Evolutionary conservation across 139 green algal species (phyloP).

Genomic region (Chlamydomonas incerta): DNA sequence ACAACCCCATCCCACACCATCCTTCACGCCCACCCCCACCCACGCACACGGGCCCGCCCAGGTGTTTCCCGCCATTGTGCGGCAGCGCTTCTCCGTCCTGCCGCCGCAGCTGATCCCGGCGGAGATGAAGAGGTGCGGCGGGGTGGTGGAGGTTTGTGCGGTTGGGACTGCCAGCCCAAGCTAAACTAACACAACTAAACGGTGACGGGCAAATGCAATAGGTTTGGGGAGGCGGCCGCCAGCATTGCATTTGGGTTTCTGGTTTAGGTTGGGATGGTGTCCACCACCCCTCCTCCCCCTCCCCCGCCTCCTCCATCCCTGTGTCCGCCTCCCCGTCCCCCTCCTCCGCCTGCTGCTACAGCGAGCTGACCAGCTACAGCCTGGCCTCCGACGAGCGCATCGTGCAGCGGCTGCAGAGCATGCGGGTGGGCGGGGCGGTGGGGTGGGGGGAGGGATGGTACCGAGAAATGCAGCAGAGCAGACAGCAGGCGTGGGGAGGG

Average conservation of each 20-base stretch:
- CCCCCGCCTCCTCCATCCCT: not conserved
- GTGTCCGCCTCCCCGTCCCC: not conserved
- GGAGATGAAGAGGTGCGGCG: not conserved
- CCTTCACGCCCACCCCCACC: no score
- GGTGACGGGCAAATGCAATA: no score
- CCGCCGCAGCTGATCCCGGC: not conserved
- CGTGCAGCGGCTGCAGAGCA: not conserved
- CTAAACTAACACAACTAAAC: no score
- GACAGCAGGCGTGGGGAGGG: no score
- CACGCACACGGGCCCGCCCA: no score
- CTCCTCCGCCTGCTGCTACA: not conserved
- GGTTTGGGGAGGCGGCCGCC: no score
- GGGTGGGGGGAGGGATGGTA: no score
- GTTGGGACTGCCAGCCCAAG: no score
- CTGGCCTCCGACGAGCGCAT: not conserved
- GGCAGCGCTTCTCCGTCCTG: slow-evolving; percentile 9
- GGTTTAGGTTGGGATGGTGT: not conserved
- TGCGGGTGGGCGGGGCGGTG: not conserved
- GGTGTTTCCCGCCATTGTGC: slow-evolving; percentile 31
- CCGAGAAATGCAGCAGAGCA: no score
- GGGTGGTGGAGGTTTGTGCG: no score
- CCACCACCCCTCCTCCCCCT: not conserved
- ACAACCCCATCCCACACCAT: no score
- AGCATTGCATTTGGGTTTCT: no score
- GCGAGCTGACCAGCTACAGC: not conserved